Base-by-base conservation (phyloP, 805 yeast species). In the Saccharomyces paradoxus region DNA sequence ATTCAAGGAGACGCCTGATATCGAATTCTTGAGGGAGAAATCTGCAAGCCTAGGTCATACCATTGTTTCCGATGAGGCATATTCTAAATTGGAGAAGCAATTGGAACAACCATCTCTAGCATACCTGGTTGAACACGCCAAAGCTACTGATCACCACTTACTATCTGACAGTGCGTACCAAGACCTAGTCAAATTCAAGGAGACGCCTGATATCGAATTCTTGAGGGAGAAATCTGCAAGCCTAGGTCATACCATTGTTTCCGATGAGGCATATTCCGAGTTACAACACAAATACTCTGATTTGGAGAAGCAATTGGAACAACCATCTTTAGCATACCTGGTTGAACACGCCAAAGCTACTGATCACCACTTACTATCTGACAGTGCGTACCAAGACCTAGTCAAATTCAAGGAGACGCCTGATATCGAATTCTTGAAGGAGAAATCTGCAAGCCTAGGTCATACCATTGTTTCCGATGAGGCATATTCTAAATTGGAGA, bases 171-270 rank as follows among this genome's bases (percentile, higher is more conserved):
- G 51, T 6, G 63, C 60, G 13, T 54, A 57, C 48, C 48, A 57
- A 21, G 44, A 37, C 8, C 50, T 63, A 27, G 44, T 56, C 28
- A 21, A 56, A 12, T 30, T 5, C 32, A 30, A 30, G 13, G 49
- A 46, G 14, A 29, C 37, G 1, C 71, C 71, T 1, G 58, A 60
- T 2, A 29, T 68, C 3, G 62, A 63, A 6, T 59, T 64, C 28
- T 55, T 71, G 48, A 60, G 57, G 14, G 59, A 62, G 21, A 66
- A 63, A 21, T 70, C 72, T 5, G 32, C 60, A 6, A 51, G 54
- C 2, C 58, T 63, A 26, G 72, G 66, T 2, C 61, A 58, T 13
- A 55, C 50, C 22, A 49, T 70, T 21, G 50, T 70, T 7, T 44
- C 62, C 2, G 32, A 49, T n/a, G 51, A 50, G 3, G 64, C 58